These are phyloP conservation scores for Neurospora sp. DNA, from an alignment of 495 filamentous ascomycete genomes.

Conservation along the genomic window DNA sequence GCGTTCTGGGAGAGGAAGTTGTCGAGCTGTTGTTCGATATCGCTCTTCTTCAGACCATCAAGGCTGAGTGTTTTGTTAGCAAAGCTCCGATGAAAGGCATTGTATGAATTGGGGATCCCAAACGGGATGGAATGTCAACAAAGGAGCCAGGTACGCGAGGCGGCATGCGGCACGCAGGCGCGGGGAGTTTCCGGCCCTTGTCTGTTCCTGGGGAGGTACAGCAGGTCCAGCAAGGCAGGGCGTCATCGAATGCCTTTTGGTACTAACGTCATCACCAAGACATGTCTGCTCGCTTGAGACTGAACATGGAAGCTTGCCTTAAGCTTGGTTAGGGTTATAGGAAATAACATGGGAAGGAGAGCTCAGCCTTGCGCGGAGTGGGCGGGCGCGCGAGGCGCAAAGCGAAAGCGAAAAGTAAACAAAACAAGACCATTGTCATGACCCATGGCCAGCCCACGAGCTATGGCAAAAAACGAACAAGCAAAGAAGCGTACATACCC, in stretches of 20 bases:
- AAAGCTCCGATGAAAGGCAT: background rate
- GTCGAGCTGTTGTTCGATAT: slow-evolving; percentile 71
- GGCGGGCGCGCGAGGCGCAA: background rate
- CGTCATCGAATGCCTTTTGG: background rate
- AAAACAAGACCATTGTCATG: background rate
- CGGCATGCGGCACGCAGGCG: background rate
- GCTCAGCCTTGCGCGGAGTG: background rate
- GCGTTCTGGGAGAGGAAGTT: slow-evolving; percentile 61
- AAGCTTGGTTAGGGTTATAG: background rate
- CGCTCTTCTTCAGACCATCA: slow-evolving; percentile 63
- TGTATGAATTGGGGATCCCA: background rate
- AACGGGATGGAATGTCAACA: slow-evolving; percentile 1
- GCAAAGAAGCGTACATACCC: slow-evolving; percentile 43
- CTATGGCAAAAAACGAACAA: slow-evolving; percentile 2
- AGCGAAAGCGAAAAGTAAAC: background rate
- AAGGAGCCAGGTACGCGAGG: background rate
- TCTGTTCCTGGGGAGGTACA: background rate
- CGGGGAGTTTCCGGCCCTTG: background rate
- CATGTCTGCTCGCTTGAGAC: background rate
- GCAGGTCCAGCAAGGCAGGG: background rate
- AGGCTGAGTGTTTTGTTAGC: slow-evolving; percentile 37
- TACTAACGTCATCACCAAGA: background rate
- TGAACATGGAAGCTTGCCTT: background rate
- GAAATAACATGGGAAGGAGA: background rate
- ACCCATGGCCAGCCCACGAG: background rate